These are phyloP conservation scores for Pseudogymnoascus verrucosus DNA, from an alignment of 2,329 filamentous ascomycete species.

Conservation along the genomic window DNA sequence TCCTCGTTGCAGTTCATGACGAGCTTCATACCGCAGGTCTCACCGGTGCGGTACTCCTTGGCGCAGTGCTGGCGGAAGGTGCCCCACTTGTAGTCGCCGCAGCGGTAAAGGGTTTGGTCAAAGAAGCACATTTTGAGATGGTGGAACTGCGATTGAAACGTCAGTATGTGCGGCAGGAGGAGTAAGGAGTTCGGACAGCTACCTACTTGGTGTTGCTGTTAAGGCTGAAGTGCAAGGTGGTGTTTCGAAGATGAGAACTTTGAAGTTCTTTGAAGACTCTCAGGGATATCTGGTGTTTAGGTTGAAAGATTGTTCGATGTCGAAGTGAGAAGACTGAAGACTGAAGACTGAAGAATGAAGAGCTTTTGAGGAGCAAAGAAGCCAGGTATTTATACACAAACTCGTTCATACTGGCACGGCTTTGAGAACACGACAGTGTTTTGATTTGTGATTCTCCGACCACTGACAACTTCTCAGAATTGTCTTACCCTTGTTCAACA, in stretches of 20 bases:
- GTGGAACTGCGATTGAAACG: neutral
- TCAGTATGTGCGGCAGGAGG: conserved; percentile 11
- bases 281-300: conserved; percentile 12
- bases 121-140: conserved; percentile 79
- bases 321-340: conserved; percentile 12
- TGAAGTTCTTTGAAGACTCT: conserved; percentile 13
- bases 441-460: neutral
- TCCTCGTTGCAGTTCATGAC: conserved; percentile 66
- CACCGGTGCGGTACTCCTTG: conserved; percentile 89
- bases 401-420: neutral
- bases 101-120: conserved; percentile 77
- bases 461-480: conserved; percentile 4
- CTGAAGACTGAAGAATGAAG: conserved; percentile 8
- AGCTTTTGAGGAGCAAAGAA: neutral
- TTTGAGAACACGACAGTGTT: conserved; percentile 3
- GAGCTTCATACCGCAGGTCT: conserved; percentile 91
- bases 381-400: conserved; percentile 8
- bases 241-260: conserved; percentile 14
- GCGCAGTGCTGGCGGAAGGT: conserved; percentile 88
- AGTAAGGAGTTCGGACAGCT: conserved; percentile 18
- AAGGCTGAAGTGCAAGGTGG: conserved; percentile 11
- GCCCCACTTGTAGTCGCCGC: conserved; percentile 92
- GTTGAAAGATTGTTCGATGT: conserved; percentile 14
- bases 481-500: conserved; percentile 7
- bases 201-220: conserved; percentile 14